Conservation (phyloP, 306 rosid genomes). For the Corylus avellana region DNA sequence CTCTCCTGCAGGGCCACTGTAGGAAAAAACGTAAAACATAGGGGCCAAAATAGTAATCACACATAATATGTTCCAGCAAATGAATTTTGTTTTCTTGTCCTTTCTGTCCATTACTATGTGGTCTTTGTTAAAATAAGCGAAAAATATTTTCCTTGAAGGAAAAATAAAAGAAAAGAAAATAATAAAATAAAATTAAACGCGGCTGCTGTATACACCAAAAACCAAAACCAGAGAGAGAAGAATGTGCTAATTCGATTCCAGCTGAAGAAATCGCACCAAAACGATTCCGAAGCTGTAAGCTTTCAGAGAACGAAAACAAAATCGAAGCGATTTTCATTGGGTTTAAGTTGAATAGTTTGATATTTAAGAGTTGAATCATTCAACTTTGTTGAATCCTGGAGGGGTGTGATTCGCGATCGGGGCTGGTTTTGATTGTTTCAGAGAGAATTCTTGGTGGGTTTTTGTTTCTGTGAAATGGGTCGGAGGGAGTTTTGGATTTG, state of each 20-base stretch:
- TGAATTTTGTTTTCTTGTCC: conserved; percentile 17
- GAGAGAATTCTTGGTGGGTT: conserved; percentile 28
- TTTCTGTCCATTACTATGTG: conserved; percentile 1
- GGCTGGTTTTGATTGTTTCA: conserved; percentile 30
- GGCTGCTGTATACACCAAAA: conserved; percentile 78
- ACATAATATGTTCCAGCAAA: not conserved
- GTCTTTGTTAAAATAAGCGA: not conserved
- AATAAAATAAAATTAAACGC: conserved; percentile 36
- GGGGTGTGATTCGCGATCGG: conserved; percentile 51
- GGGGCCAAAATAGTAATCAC: conserved; percentile 18
- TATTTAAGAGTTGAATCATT: conserved; percentile 11
- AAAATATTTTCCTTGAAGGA: conserved; percentile 25
- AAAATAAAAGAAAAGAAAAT: not conserved
- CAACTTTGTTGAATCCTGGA: conserved; percentile 35
- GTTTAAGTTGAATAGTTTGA: conserved; percentile 5
- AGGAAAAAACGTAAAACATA: not conserved
- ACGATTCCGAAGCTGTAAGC: conserved; percentile 31
- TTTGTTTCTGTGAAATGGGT: conserved; percentile 41
- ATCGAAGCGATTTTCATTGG: not conserved
- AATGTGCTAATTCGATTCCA: conserved; percentile 45
- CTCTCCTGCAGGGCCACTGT: not conserved
- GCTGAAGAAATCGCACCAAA: conserved; percentile 35
- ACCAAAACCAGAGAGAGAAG: conserved; percentile 37
- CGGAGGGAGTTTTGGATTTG: conserved; percentile 39
- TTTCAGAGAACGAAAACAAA: conserved; percentile 6